phyloP scores from a whole-genome alignment of 139 green algal species.

The Mesotaenium endlicherianum region DNA sequence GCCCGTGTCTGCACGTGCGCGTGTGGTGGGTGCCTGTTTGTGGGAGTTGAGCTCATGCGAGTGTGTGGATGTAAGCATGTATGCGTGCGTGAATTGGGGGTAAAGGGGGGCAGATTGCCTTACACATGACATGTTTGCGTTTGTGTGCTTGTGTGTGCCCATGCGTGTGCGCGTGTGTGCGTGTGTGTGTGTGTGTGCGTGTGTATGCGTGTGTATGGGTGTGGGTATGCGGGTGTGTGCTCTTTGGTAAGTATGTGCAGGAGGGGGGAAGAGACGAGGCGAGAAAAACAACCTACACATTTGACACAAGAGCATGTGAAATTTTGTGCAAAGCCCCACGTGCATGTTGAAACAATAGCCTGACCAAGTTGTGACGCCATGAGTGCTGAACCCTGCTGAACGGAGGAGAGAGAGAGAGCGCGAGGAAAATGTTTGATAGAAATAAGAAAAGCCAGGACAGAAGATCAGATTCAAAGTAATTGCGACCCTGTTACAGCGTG shows the following conservation, averaged over 20 bases:
- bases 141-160: constrained; percentile 3
- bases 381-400: too few relatives aligned
- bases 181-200: constrained; percentile 7
- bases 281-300: neutral
- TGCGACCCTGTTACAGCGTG: too few relatives aligned
- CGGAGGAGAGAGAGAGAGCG: too few relatives aligned
- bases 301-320: neutral
- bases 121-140: too few relatives aligned
- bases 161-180: neutral
- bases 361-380: too few relatives aligned
- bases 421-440: too few relatives aligned
- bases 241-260: neutral
- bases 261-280: neutral
- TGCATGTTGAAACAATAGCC: neutral
- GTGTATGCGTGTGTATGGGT: constrained; percentile 3
- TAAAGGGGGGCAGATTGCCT: too few relatives aligned
- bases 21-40: neutral
- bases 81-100: constrained; percentile 2
- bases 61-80: neutral
- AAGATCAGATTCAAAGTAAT: too few relatives aligned
- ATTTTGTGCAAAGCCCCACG: neutral
- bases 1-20: neutral
- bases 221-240: constrained; percentile 4
- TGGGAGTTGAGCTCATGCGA: neutral
- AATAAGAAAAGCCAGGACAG: too few relatives aligned